Percentiles rank a stretch among this genome's conserved stretches.
Conservation (phyloP, 2,329 filamentous ascomycete genomes). For the Alternaria arbusti region DNA sequence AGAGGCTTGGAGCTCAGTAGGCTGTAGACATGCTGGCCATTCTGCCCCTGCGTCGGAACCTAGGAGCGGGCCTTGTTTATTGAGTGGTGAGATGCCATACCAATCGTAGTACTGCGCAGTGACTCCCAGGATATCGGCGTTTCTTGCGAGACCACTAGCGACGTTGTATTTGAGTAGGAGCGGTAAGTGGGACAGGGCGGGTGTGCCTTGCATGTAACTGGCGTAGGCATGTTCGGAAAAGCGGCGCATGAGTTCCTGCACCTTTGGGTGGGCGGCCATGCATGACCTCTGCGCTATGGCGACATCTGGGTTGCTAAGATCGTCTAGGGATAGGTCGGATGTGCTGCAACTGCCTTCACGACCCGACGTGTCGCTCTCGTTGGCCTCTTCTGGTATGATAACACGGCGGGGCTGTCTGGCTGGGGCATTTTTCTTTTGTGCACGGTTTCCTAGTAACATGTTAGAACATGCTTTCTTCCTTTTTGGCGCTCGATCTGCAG, state of each 20-base stretch:
- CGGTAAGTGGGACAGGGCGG: slow-evolving; percentile 13
- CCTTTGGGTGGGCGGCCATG: slow-evolving; percentile 9
- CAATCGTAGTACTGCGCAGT: slow-evolving; percentile 12
- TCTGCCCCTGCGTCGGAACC: background rate
- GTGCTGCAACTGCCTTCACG: background rate
- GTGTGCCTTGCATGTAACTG: slow-evolving; percentile 24
- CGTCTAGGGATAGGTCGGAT: background rate
- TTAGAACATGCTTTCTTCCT: background rate
- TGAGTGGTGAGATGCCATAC: slow-evolving; percentile 24
- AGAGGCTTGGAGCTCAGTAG: slow-evolving; percentile 38
- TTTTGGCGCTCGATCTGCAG: background rate
- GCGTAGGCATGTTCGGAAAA: slow-evolving; percentile 24
- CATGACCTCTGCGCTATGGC: background rate
- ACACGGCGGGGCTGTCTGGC: background rate
- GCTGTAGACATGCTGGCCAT: background rate
- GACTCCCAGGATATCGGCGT: slow-evolving; percentile 17
- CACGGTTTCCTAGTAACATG: background rate
- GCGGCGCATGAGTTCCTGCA: slow-evolving; percentile 16
- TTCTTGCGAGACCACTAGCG: slow-evolving; percentile 12
- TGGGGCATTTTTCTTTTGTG: background rate
- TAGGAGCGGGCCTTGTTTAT: slow-evolving; percentile 3
- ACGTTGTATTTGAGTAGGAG: slow-evolving; percentile 24
- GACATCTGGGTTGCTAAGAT: background rate
- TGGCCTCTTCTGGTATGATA: background rate
- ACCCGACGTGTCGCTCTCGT: background rate